phyloP scores from a whole-genome alignment of 139 green algal genomes.

The Closterium sp. region DNA sequence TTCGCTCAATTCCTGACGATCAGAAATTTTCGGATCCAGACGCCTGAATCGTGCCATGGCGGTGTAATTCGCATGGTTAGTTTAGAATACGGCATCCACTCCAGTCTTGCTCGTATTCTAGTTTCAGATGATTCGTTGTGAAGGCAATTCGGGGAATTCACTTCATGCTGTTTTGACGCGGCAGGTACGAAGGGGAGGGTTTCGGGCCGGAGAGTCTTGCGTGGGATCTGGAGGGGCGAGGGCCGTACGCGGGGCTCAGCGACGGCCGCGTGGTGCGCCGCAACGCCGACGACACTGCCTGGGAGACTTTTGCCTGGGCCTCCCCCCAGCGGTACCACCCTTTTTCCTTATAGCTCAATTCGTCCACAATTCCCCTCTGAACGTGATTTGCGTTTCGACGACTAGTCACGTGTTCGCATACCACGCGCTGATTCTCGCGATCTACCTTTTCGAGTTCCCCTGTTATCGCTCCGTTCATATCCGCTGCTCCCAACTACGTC shows the following conservation, averaged over 20 bases:
- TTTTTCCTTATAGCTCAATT: too few relatives aligned
- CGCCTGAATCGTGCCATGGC: not conserved
- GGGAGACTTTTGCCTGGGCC: conserved; percentile 35
- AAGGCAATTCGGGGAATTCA: not conserved
- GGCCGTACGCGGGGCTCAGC: conserved; percentile 20
- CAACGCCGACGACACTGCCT: conserved; percentile 1
- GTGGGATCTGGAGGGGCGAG: conserved; percentile 16
- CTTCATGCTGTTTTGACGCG: not conserved
- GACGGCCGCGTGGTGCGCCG: conserved; percentile 21
- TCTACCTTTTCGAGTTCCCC: too few relatives aligned
- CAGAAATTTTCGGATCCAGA: not conserved
- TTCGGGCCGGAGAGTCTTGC: conserved; percentile 39
- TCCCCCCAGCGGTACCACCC: not conserved
- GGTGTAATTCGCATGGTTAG: too few relatives aligned
- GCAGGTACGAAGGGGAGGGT: not conserved
- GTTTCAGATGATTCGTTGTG: not conserved
- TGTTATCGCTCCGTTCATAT: too few relatives aligned
- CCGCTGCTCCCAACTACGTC: too few relatives aligned
- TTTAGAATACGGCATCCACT: too few relatives aligned
- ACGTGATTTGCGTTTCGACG: too few relatives aligned
- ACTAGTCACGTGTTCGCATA: too few relatives aligned
- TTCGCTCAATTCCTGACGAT: too few relatives aligned
- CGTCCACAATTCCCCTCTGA: too few relatives aligned
- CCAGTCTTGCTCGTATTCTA: not conserved
- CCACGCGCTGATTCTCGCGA: too few relatives aligned